A percentile compares a stretch with the other conserved stretches of the same genome.
Evolutionary conservation across 805 yeast species (phyloP).

Genomic region (Lipomyces chichibuensis): DNA sequence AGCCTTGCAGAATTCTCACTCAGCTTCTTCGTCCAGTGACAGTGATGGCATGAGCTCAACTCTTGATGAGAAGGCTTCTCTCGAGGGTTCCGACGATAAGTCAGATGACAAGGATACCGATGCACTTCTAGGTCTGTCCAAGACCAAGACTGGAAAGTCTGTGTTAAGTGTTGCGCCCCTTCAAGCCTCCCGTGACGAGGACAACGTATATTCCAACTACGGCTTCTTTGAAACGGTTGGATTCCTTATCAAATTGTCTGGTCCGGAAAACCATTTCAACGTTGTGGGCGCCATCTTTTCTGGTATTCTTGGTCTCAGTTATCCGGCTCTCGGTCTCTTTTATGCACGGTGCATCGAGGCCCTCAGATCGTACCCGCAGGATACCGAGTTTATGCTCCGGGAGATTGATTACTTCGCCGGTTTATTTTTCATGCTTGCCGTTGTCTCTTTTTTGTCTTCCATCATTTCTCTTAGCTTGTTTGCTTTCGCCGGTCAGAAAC

Average conservation of each 20-base stretch:
- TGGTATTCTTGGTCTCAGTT: conserved; percentile 21
- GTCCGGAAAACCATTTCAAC: conserved; percentile 14
- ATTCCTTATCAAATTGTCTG: conserved; percentile 14
- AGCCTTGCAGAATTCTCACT: conserved; percentile 8
- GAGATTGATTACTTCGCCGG: conserved; percentile 23
- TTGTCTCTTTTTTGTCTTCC: conserved; percentile 15
- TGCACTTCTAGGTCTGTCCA: conserved; percentile 4
- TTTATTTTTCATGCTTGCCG: conserved; percentile 24
- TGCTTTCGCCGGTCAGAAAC: conserved; percentile 41
- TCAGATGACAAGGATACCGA: neutral
- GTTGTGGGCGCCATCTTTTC: conserved; percentile 16
- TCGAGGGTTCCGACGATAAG: neutral
- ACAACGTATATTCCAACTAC: neutral
- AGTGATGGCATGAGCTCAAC: conserved; percentile 8
- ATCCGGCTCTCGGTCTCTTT: conserved; percentile 27
- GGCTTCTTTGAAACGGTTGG: neutral
- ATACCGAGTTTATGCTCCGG: conserved; percentile 18
- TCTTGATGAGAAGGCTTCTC: conserved; percentile 10
- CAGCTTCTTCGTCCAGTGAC: neutral
- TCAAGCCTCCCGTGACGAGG: conserved; percentile 4
- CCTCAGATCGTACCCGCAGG: conserved; percentile 18
- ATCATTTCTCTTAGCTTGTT: conserved; percentile 36
- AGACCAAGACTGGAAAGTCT: conserved; percentile 17
- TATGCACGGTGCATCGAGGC: conserved; percentile 30
- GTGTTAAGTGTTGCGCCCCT: conserved; percentile 7